phyloP scores from a whole-genome alignment of 495 filamentous ascomycete species.

The Chlorociboria aeruginascens region DNA sequence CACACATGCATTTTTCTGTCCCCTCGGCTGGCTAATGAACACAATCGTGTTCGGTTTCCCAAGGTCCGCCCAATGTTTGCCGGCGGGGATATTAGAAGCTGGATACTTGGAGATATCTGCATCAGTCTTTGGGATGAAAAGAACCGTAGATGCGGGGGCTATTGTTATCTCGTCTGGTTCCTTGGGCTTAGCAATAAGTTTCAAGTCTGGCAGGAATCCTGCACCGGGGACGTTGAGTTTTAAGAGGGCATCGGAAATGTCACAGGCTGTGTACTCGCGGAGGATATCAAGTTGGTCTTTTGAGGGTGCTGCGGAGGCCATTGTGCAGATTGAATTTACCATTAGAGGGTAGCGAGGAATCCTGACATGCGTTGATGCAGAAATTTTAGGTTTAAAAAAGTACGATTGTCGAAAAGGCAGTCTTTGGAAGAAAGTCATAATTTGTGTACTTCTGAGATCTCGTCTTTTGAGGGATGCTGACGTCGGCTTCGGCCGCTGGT shows the following conservation, averaged over 20 bases:
- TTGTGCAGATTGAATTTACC: not conserved
- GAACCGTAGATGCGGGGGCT: slow-evolving; percentile 50
- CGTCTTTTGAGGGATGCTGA: no score
- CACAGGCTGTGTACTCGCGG: slow-evolving; percentile 21
- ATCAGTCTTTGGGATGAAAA: slow-evolving; percentile 41
- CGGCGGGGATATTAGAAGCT: slow-evolving; percentile 26
- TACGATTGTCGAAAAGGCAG: no score
- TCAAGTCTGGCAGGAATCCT: slow-evolving; percentile 49
- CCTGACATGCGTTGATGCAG: no score
- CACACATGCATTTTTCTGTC: slow-evolving; percentile 49
- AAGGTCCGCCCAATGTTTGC: slow-evolving; percentile 49
- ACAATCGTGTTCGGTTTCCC: slow-evolving; percentile 39
- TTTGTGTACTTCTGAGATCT: no score
- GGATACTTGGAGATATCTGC: slow-evolving; percentile 2
- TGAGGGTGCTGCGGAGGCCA: not conserved
- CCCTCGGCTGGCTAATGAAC: slow-evolving; percentile 45
- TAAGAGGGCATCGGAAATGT: slow-evolving; percentile 53
- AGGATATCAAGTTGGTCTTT: slow-evolving; percentile 2
- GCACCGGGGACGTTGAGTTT: slow-evolving; percentile 45
- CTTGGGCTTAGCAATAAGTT: slow-evolving; percentile 11
- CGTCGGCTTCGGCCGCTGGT: no score
- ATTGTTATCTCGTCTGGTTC: slow-evolving; percentile 19
- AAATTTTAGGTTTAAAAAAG: no score
- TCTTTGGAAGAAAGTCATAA: no score
- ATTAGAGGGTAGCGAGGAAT: no score